Evolutionary conservation across 2,329 filamentous ascomycete species (phyloP).

Genomic region (Xylaria sp.): DNA sequence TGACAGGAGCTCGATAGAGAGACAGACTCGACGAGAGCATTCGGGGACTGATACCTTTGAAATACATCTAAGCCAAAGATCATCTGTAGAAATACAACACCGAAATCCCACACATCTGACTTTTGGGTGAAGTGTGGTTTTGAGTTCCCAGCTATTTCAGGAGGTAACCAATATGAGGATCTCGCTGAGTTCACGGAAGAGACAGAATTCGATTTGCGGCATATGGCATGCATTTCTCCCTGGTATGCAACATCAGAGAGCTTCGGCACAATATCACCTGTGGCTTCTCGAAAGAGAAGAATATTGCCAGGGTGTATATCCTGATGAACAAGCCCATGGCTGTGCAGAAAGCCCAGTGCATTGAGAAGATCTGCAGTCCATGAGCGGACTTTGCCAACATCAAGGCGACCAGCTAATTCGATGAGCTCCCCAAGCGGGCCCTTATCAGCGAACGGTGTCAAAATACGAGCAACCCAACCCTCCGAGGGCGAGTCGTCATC

Average conservation of each 20-base stretch:
- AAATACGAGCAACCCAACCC: slow-evolving; percentile 77
- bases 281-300: slow-evolving; percentile 75
- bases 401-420: slow-evolving; percentile 79
- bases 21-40: slow-evolving; percentile 75
- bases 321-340: slow-evolving; percentile 84
- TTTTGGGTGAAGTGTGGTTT: slow-evolving; percentile 76
- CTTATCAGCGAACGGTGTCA: slow-evolving; percentile 82
- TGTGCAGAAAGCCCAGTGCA: slow-evolving; percentile 87
- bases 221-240: slow-evolving; percentile 71
- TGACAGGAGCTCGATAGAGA: slow-evolving; percentile 79
- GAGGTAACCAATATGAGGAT: slow-evolving; percentile 85
- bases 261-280: slow-evolving; percentile 77
- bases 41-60: slow-evolving; percentile 82
- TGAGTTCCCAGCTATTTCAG: slow-evolving; percentile 74
- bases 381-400: slow-evolving; percentile 79
- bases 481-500: slow-evolving; percentile 54
- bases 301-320: slow-evolving; percentile 84
- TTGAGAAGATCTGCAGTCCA: slow-evolving; percentile 95
- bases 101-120: slow-evolving; percentile 95
- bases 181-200: slow-evolving; percentile 70
- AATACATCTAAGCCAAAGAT: slow-evolving; percentile 84
- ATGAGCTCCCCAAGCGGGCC: slow-evolving; percentile 85
- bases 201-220: slow-evolving; percentile 62
- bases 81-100: slow-evolving; percentile 93
- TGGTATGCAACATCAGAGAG: slow-evolving; percentile 80